A percentile compares a stretch with the other conserved stretches of the same genome.
Conservation (phyloP, 441 rosid genomes). For the Gossypium lobatum region DNA sequence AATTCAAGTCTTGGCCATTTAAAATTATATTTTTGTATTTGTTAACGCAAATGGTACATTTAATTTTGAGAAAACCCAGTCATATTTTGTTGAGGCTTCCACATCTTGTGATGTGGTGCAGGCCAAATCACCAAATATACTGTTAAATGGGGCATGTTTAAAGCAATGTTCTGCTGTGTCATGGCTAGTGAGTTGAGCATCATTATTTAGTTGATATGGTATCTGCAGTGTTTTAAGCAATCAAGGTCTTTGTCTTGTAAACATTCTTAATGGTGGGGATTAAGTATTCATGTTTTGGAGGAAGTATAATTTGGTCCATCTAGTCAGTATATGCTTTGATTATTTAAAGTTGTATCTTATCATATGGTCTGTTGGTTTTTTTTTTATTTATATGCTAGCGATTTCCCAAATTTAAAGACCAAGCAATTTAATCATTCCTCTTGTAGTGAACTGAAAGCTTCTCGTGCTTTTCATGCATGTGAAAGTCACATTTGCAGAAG, state of each 20-base stretch:
- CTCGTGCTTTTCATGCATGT: background rate
- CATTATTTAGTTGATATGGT: background rate
- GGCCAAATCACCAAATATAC: background rate
- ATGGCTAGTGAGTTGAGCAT: background rate
- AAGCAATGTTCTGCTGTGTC: background rate
- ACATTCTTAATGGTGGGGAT: constrained; percentile 2
- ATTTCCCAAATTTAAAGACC: background rate
- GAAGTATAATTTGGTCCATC: background rate
- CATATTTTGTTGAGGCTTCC: constrained; percentile 4
- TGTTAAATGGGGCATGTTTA: background rate
- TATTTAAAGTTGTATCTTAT: background rate
- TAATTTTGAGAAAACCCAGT: background rate
- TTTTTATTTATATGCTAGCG: background rate
- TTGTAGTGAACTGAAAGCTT: background rate
- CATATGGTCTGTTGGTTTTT: background rate
- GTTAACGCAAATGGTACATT: background rate
- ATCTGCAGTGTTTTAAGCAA: background rate
- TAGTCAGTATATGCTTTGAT: background rate
- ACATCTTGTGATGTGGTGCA: background rate
- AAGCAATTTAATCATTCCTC: background rate
- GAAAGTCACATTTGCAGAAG: background rate
- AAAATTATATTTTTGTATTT: background rate
- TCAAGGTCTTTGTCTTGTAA: background rate
- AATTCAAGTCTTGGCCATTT: background rate
- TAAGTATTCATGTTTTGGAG: background rate